These are phyloP conservation scores for Termitomyces sp. DNA, from an alignment of 768 basidiomycete genomes.

Conservation along the genomic window DNA sequence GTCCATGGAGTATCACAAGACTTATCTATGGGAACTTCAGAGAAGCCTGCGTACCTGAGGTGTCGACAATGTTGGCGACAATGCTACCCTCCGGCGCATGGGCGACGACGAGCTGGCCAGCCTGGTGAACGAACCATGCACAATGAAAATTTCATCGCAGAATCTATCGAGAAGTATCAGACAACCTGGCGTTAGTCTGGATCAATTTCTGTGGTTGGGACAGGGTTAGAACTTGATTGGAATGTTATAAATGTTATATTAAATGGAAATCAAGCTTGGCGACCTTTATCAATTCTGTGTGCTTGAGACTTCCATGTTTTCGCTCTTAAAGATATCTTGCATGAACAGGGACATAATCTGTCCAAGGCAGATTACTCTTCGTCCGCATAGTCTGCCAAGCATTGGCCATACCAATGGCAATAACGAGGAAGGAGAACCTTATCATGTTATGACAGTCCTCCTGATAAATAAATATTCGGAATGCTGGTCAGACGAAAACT, in stretches of 20 bases:
- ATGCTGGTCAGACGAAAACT: not conserved
- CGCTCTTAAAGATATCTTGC: conserved; percentile 59
- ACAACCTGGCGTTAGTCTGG: conserved; percentile 43
- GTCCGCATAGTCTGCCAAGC: conserved; percentile 52
- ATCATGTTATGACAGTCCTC: not conserved
- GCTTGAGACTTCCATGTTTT: conserved; percentile 55
- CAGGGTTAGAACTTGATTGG: conserved; percentile 39
- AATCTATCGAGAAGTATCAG: conserved; percentile 4
- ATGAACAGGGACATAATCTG: conserved; percentile 42
- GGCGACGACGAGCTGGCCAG: conserved; percentile 45
- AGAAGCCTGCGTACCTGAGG: conserved; percentile 52
- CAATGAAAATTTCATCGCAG: conserved; percentile 1
- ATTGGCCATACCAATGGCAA: conserved; percentile 22
- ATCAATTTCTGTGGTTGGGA: conserved; percentile 47
- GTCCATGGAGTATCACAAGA: conserved; percentile 40
- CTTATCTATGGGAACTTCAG: conserved; percentile 45
- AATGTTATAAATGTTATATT: conserved; percentile 55
- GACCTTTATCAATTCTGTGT: not conserved
- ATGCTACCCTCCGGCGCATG: conserved; percentile 37
- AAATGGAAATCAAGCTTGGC: conserved; percentile 19
- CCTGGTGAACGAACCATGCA: conserved; percentile 28
- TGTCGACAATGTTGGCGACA: conserved; percentile 53
- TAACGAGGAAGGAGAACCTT: conserved; percentile 1
- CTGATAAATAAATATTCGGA: too few relatives aligned
- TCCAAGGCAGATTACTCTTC: conserved; percentile 56